A percentile compares a stretch with the other conserved stretches of the same genome.
Conservation (phyloP, 768 basidiomycete species). For the Russula brevipes region DNA sequence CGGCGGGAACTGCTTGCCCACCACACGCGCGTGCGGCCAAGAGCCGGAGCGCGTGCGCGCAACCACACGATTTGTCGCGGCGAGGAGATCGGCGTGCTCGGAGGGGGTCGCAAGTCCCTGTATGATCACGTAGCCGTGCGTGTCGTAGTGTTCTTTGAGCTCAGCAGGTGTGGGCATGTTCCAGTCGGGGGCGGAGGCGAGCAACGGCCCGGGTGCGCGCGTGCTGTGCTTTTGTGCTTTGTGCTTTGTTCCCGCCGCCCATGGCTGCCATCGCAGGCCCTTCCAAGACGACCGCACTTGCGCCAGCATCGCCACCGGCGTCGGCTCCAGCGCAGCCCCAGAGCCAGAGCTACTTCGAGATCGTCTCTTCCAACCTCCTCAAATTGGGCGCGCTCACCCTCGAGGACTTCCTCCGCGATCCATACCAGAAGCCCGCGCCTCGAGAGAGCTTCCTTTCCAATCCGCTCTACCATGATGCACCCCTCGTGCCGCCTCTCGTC, state of each 20-base stretch:
- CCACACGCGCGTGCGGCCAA: constrained; percentile 64
- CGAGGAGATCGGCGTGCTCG: constrained; percentile 38
- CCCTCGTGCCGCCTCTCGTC: constrained; percentile 2
- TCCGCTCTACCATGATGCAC: constrained; percentile 15
- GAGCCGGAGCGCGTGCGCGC: constrained; percentile 40
- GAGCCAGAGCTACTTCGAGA: constrained; percentile 12
- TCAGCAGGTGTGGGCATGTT: background rate
- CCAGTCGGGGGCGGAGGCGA: background rate
- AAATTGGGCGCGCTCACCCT: constrained; percentile 24
- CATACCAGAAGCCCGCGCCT: constrained; percentile 15
- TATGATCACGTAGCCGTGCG: constrained; percentile 62
- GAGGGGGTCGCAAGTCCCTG: constrained; percentile 46
- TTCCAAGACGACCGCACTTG: background rate
- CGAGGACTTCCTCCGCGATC: constrained; percentile 11
- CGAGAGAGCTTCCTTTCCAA: constrained; percentile 14
- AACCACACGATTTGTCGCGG: constrained; percentile 49
- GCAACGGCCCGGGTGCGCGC: background rate
- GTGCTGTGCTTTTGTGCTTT: background rate
- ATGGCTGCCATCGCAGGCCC: constrained; percentile 1
- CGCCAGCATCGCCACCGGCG: no score
- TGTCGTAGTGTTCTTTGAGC: constrained; percentile 48
- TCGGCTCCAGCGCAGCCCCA: background rate
- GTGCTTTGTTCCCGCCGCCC: background rate
- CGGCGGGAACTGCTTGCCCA: constrained; percentile 77
- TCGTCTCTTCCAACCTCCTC: constrained; percentile 17